Evolutionary conservation across 2,329 filamentous ascomycete genomes (phyloP).

Genomic region (Tolypocladium amazonense): DNA sequence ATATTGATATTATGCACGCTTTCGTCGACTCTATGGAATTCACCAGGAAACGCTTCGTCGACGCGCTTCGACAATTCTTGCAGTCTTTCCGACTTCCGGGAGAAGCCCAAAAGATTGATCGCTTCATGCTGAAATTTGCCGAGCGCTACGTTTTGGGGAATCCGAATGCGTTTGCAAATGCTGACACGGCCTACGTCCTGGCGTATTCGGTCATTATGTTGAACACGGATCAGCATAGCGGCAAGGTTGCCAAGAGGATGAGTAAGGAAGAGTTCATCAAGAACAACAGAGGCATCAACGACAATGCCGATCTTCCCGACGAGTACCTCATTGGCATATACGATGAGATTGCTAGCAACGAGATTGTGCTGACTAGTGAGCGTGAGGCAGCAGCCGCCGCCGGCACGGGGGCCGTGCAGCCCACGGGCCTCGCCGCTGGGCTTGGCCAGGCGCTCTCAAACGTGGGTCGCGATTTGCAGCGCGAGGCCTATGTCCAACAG

Average conservation of each 20-base stretch:
- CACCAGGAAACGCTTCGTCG: slow-evolving; percentile 80
- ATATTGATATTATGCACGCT: slow-evolving; percentile 96
- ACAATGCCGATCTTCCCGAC: slow-evolving; percentile 83
- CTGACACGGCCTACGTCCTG: slow-evolving; percentile 92
- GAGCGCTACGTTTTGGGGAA: slow-evolving; percentile 93
- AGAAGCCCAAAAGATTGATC: slow-evolving; percentile 97
- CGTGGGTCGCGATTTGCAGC: slow-evolving; percentile 80
- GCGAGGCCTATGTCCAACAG: slow-evolving; percentile 88
- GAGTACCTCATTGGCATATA: slow-evolving; percentile 86
- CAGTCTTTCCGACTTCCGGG: slow-evolving; percentile 92
- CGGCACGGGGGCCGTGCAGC: slow-evolving; percentile 48
- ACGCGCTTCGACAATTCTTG: slow-evolving; percentile 80
- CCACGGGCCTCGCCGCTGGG: slow-evolving; percentile 65
- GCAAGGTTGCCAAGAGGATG: slow-evolving; percentile 77
- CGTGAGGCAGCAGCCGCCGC: slow-evolving; percentile 78
- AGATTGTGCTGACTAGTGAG: slow-evolving; percentile 92
- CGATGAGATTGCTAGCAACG: slow-evolving; percentile 82
- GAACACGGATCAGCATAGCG: slow-evolving; percentile 91
- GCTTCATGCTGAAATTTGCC: slow-evolving; percentile 98
- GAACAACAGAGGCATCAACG: slow-evolving; percentile 97
- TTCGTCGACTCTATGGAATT: slow-evolving; percentile 97
- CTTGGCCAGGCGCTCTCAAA: slow-evolving; percentile 86
- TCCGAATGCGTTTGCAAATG: slow-evolving; percentile 94
- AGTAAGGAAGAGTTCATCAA: slow-evolving; percentile 97
- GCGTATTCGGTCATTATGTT: slow-evolving; percentile 95